Percentiles rank a stretch among this genome's conserved stretches.
These are phyloP conservation scores for Cubamyces lactineus DNA, from an alignment of 768 basidiomycete species.

Conservation along the genomic window DNA sequence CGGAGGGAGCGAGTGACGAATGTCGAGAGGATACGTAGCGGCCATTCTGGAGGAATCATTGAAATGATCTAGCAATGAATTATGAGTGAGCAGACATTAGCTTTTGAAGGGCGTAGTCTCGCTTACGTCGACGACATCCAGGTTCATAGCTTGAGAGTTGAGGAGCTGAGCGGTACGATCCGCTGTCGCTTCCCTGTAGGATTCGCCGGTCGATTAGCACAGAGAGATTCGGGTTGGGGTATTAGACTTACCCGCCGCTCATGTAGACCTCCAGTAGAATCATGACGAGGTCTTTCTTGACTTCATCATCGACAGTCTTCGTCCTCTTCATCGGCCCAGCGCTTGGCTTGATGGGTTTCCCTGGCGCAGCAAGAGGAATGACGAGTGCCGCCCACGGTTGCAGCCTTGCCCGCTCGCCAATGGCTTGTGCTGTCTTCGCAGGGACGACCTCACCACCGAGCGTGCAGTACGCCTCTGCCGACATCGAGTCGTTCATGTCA, in stretches of 20 bases:
- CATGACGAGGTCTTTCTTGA: constrained; percentile 64
- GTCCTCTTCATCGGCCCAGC: constrained; percentile 36
- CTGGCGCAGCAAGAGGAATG: constrained; percentile 35
- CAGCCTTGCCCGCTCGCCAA: constrained; percentile 53
- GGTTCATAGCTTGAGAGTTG: constrained; percentile 76
- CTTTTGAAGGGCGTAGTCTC: not conserved
- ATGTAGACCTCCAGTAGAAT: constrained; percentile 83
- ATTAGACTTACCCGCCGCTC: constrained; percentile 64
- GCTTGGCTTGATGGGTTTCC: constrained; percentile 31
- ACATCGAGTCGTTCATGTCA: constrained; percentile 69
- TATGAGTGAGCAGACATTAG: not conserved
- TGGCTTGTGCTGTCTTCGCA: constrained; percentile 52
- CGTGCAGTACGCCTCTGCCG: constrained; percentile 87
- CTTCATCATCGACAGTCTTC: constrained; percentile 47
- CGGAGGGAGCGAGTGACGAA: constrained; percentile 83
- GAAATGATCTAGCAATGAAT: constrained; percentile 54
- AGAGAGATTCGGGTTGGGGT: too few species aligned
- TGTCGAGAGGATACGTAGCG: constrained; percentile 67
- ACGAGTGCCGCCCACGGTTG: constrained; percentile 60
- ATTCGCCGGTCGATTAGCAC: not conserved
- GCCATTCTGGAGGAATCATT: constrained; percentile 75
- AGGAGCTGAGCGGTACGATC: constrained; percentile 70
- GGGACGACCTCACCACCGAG: constrained; percentile 78
- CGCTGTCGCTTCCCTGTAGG: constrained; percentile 50
- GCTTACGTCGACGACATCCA: constrained; percentile 79